Base-by-base conservation (phyloP, 1,139 yeast genomes). In the Nakaseomyces glabratus region DNA sequence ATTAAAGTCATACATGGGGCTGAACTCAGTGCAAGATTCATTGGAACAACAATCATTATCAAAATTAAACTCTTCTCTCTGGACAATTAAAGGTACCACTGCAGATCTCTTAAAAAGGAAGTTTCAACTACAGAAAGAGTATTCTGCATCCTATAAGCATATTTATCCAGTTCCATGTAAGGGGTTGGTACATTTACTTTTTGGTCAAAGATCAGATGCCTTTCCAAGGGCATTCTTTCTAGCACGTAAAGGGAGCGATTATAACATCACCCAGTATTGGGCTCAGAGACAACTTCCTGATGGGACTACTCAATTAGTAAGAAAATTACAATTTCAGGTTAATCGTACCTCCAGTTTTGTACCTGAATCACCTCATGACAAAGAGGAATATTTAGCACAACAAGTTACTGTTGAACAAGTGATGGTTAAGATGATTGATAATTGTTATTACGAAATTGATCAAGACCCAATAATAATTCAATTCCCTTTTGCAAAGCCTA, bases 111-210 rank as follows among this genome's bases (percentile, higher is more conserved):
- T 33, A 12, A 36, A 44, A 10, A 41, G 57, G 22, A 41, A 45
- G 9, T 42, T 43, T 29, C 31, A 39, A 10, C 36, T 49, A 18
- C 58, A 55, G 38, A 45, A 47, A 20, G 43, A 52, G 11, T 51
- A 41, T 21, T 60, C 62, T 20, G 49, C 61, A 15, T 62, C 60
- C n/a, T 51, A 45, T 28, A 46, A 41, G 13, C 39, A 45, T 17
- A 43, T 41, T 20, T 78, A 69, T 49, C 64, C 69, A 26, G 55
- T 80, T 3, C 79, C 93, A 0, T 78, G 95, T 0, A 84, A 81
- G 48, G 94, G 94, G 0, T 49, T 90, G 16, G 80, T 85, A 55
- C 95, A 86, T 55, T 66, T 78, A 0, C 54, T 90, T 41, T 73
- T 82, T 49, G 98, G 98, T 12, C 93, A 86, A 43, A 68, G 71